phyloP scores from a whole-genome alignment of 2,329 filamentous ascomycete genomes.

The Capronia coronata region DNA sequence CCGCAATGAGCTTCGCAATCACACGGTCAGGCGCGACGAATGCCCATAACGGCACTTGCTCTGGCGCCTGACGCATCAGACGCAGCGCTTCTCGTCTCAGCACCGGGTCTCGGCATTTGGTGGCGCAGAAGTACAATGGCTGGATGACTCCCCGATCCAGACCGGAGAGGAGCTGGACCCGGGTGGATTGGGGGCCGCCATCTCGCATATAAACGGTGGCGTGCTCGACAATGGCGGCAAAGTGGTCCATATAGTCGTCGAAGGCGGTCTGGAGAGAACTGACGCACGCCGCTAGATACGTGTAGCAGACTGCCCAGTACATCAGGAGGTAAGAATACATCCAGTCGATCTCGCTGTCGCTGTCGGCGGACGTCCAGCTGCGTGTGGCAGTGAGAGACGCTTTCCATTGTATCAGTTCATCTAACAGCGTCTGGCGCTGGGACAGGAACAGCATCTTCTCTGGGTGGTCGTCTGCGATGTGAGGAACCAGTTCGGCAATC shows the following conservation, averaged over 20 bases:
- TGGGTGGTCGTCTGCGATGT: slow-evolving; percentile 5
- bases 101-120: slow-evolving; percentile 18
- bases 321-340: slow-evolving; percentile 19
- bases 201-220: slow-evolving; percentile 11
- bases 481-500: slow-evolving; percentile 15
- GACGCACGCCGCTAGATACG: slow-evolving; percentile 12
- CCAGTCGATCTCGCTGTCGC: slow-evolving; percentile 7
- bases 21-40: slow-evolving; percentile 17
- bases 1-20: slow-evolving; percentile 13
- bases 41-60: slow-evolving; percentile 11
- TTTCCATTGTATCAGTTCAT: slow-evolving; percentile 15
- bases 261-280: slow-evolving; percentile 13
- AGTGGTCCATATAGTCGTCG: slow-evolving; percentile 17
- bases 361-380: not conserved
- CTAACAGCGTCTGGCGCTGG: slow-evolving; percentile 3
- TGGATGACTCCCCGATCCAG: slow-evolving; percentile 15
- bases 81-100: slow-evolving; percentile 17
- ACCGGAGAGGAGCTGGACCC: slow-evolving; percentile 2
- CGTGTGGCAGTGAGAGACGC: slow-evolving; percentile 5
- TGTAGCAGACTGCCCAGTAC: slow-evolving; percentile 23
- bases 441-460: slow-evolving; percentile 3
- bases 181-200: not conserved
- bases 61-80: slow-evolving; percentile 17
- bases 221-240: slow-evolving; percentile 16
- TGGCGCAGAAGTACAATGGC: slow-evolving; percentile 21